Conservation (phyloP, 2,329 filamentous ascomycete species). For the Penicillium psychrosexuale region DNA sequence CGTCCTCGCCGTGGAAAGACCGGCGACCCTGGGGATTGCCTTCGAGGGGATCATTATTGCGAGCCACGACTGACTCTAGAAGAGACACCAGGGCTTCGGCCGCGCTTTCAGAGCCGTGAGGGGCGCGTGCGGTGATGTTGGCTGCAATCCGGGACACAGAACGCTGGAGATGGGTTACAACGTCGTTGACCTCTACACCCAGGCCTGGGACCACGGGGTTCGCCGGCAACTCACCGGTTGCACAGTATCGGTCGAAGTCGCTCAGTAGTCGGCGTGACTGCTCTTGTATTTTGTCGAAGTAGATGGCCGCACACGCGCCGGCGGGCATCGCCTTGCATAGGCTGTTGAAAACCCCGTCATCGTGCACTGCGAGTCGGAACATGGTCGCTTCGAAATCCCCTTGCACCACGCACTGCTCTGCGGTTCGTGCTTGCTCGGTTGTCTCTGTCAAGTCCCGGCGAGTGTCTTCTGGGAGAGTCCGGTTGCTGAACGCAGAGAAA, state of each 20-base stretch:
- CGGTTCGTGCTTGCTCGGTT: constrained; percentile 31
- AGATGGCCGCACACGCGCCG: constrained; percentile 42
- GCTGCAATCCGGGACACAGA: constrained; percentile 31
- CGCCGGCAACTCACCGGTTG: constrained; percentile 28
- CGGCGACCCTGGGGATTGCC: constrained; percentile 35
- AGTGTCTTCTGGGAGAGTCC: constrained; percentile 43
- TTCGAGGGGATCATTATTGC: constrained; percentile 41
- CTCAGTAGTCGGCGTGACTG: constrained; percentile 34
- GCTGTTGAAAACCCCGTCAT: constrained; percentile 42
- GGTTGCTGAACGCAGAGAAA: constrained; percentile 45
- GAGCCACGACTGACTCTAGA: constrained; percentile 36
- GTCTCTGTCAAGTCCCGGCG: constrained; percentile 40
- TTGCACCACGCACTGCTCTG: constrained; percentile 45
- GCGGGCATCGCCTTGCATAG: constrained; percentile 44
- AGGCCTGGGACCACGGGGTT: constrained; percentile 17
- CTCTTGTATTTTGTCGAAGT: constrained; percentile 44
- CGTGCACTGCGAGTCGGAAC: constrained; percentile 45
- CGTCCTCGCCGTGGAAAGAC: constrained; percentile 36
- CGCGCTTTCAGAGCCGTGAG: constrained; percentile 38
- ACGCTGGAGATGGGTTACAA: constrained; percentile 32
- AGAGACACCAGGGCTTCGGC: constrained; percentile 39
- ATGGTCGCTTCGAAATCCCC: constrained; percentile 46
- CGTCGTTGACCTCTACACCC: constrained; percentile 26
- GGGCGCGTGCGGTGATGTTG: constrained; percentile 35
- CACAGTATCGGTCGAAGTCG: constrained; percentile 42